These are phyloP conservation scores for Priceomyces medius DNA, from an alignment of 805 yeast species.

Conservation along the genomic window DNA sequence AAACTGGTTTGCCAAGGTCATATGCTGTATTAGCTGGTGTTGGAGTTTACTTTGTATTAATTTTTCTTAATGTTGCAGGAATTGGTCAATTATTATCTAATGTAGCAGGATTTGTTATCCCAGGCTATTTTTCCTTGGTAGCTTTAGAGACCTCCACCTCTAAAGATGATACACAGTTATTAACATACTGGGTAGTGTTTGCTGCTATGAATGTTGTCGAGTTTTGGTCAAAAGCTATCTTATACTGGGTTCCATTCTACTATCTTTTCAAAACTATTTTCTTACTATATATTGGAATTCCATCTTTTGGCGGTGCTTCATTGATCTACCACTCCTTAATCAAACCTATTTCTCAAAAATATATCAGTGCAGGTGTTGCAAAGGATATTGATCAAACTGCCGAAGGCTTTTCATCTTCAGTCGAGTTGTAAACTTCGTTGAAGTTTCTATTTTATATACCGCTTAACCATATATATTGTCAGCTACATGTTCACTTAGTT, in stretches of 20 bases:
- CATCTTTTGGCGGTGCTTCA: slow-evolving; percentile 84
- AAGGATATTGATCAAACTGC: slow-evolving; percentile 49
- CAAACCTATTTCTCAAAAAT: slow-evolving; percentile 59
- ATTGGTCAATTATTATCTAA: slow-evolving; percentile 92
- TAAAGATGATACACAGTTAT: slow-evolving; percentile 79
- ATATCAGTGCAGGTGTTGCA: slow-evolving; percentile 34
- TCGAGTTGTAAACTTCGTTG: slow-evolving; percentile 16
- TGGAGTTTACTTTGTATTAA: slow-evolving; percentile 67
- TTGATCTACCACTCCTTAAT: slow-evolving; percentile 63
- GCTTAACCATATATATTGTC: too few relatives aligned
- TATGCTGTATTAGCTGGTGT: slow-evolving; percentile 72
- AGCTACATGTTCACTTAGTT: too few relatives aligned
- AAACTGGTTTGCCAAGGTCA: slow-evolving; percentile 72
- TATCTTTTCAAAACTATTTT: slow-evolving; percentile 88
- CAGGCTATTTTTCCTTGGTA: slow-evolving; percentile 82
- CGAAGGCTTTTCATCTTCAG: slow-evolving; percentile 38
- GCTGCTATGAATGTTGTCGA: slow-evolving; percentile 88
- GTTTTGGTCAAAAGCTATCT: slow-evolving; percentile 91
- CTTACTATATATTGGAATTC: slow-evolving; percentile 84
- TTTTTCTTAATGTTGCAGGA: slow-evolving; percentile 90
- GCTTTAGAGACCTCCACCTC: slow-evolving; percentile 74
- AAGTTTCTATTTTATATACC: too few relatives aligned
- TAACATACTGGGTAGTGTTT: slow-evolving; percentile 98
- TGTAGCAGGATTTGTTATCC: slow-evolving; percentile 85
- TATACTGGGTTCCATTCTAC: slow-evolving; percentile 96